Conservation (phyloP, 1,139 yeast genomes). For the Hemisphaericaspora subhashii region DNA sequence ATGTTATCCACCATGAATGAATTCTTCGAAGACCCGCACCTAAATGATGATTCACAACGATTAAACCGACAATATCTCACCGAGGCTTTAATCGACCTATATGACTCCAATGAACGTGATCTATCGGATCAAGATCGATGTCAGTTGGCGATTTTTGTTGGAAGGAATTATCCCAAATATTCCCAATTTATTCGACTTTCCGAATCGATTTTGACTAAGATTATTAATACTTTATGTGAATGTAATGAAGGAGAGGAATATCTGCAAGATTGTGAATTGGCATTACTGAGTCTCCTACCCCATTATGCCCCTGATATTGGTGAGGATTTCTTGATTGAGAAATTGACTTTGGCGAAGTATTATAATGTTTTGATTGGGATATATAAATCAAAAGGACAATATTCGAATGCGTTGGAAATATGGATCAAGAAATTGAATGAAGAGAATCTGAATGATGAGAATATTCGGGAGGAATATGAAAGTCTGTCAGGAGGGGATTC, state of each 20-base stretch:
- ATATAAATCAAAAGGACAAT: conserved; percentile 54
- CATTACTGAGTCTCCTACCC: conserved; percentile 66
- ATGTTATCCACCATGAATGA: conserved; percentile 70
- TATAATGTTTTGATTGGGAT: conserved; percentile 58
- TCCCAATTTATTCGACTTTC: conserved; percentile 73
- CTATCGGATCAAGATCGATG: conserved; percentile 25
- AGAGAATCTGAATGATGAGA: too few relatives aligned
- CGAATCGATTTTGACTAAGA: conserved; percentile 50
- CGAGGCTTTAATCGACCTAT: conserved; percentile 61
- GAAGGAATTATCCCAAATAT: conserved; percentile 77
- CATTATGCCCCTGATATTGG: conserved; percentile 55
- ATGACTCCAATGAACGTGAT: conserved; percentile 28
- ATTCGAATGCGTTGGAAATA: conserved; percentile 46
- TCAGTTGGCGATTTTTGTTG: conserved; percentile 65
- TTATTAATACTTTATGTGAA: conserved; percentile 54
- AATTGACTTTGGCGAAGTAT: conserved; percentile 54
- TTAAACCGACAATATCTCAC: conserved; percentile 65
- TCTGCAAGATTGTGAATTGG: conserved; percentile 67
- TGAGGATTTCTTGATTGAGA: conserved; percentile 45
- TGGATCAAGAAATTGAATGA: conserved; percentile 28
- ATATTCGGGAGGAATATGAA: conserved; percentile 7
- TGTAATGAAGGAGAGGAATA: conserved; percentile 16
- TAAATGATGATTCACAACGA: conserved; percentile 45
- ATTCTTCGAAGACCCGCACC: conserved; percentile 69
- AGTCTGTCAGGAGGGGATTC: conserved; percentile 17